A percentile compares a stretch with the other conserved stretches of the same genome.
These are phyloP conservation scores for Ganoderma lucidum DNA, from an alignment of 1,284 basidiomycete species.

Conservation along the genomic window DNA sequence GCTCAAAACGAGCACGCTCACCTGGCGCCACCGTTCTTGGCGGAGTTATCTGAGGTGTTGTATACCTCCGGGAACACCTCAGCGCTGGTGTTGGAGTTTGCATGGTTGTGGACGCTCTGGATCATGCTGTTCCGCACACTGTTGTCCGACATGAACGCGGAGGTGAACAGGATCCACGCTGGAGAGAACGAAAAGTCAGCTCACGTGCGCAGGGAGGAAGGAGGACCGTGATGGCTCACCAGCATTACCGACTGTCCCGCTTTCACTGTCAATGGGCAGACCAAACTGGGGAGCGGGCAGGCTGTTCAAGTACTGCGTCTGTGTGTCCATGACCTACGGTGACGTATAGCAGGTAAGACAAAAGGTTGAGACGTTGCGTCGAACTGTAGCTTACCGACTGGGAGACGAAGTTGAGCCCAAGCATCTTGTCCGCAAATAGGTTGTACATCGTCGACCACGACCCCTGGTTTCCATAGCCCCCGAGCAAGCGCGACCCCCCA, in stretches of 20 bases:
- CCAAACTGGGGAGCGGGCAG: conserved; percentile 24
- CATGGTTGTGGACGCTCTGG: conserved; percentile 32
- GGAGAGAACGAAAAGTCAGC: too few relatives aligned
- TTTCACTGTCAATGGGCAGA: conserved; percentile 30
- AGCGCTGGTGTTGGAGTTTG: conserved; percentile 32
- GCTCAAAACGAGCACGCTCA: conserved; percentile 12
- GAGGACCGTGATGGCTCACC: conserved; percentile 18
- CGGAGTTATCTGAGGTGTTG: conserved; percentile 22
- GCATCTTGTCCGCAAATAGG: conserved; percentile 67
- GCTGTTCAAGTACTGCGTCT: conserved; percentile 23
- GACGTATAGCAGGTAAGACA: background rate
- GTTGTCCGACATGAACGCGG: conserved; percentile 33
- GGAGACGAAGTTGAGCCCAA: conserved; percentile 41
- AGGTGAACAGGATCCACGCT: conserved; percentile 40
- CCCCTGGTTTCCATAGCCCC: conserved; percentile 51
- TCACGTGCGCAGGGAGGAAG: background rate
- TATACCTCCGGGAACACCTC: conserved; percentile 35
- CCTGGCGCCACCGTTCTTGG: conserved; percentile 28
- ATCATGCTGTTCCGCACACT: conserved; percentile 34
- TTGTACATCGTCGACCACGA: conserved; percentile 74
- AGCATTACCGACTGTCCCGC: conserved; percentile 23
- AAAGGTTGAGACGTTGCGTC: background rate
- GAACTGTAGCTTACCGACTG: conserved; percentile 30
- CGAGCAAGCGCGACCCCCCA: conserved; percentile 43
- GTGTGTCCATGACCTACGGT: conserved; percentile 14